Evolutionary conservation across 2,329 filamentous ascomycete species (phyloP).

Genomic region (Ceratocystis destructans): DNA sequence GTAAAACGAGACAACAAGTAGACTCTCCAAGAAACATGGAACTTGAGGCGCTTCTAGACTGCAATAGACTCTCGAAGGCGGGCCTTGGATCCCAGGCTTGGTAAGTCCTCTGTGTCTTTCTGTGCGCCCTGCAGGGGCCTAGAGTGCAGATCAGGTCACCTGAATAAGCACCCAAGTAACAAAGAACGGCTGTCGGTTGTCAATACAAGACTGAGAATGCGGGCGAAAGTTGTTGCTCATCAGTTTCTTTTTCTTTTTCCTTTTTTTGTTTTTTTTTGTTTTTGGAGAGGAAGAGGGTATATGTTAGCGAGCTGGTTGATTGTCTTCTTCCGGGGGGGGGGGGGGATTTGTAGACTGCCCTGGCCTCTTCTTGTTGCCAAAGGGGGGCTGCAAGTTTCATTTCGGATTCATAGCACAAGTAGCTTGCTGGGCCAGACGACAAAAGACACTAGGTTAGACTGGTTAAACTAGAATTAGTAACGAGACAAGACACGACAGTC

Average conservation of each 20-base stretch:
- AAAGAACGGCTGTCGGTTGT: background rate
- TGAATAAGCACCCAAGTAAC: background rate
- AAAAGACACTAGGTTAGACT: background rate
- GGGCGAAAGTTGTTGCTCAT: background rate
- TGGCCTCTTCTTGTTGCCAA: too few relatives aligned
- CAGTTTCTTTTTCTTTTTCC: background rate
- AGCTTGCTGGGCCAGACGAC: background rate
- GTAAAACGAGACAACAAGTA: background rate
- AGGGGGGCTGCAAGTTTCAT: background rate
- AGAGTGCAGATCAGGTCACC: constrained; percentile 6
- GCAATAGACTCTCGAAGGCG: background rate
- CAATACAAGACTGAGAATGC: background rate
- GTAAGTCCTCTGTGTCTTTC: background rate
- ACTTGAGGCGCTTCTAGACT: constrained; percentile 1
- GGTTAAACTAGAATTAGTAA: background rate
- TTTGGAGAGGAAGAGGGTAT: background rate
- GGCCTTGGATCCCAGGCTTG: background rate
- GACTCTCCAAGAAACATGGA: background rate
- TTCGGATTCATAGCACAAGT: background rate
- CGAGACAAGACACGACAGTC: too few relatives aligned
- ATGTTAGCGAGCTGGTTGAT: too few relatives aligned
- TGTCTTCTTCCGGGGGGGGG: background rate
- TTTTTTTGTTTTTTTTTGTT: background rate
- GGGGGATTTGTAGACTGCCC: background rate
- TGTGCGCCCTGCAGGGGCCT: background rate